Conservation (phyloP, 495 filamentous ascomycete genomes). For the Neurospora sp. region DNA sequence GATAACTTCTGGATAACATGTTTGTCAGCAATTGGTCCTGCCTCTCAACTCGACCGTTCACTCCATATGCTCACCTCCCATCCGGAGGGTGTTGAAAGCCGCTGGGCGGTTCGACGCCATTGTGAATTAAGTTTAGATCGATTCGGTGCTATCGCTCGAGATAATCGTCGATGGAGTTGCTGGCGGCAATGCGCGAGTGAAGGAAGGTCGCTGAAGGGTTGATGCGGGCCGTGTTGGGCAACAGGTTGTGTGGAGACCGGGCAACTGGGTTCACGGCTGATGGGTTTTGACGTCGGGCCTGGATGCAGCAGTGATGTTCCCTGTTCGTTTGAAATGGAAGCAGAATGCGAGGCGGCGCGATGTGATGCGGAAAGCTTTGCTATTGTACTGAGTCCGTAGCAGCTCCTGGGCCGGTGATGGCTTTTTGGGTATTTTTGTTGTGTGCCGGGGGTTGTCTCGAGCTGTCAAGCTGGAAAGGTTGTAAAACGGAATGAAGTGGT, state of each 20-base stretch:
- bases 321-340: background rate
- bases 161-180: conserved; percentile 1
- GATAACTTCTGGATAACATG: conserved; percentile 64
- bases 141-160: conserved; percentile 23
- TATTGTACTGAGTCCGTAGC: background rate
- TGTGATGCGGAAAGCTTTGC: background rate
- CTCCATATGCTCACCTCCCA: conserved; percentile 37
- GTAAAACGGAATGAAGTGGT: conserved; percentile 17
- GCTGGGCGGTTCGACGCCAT: conserved; percentile 44
- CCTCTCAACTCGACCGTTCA: background rate
- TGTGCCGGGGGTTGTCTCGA: conserved; percentile 4
- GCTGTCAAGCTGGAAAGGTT: conserved; percentile 11
- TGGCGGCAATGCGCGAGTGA: conserved; percentile 17
- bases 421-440: conserved; percentile 2
- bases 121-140: conserved; percentile 16
- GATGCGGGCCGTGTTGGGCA: conserved; percentile 40
- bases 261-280: conserved; percentile 4
- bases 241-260: conserved; percentile 19
- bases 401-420: background rate
- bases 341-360: background rate
- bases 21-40: conserved; percentile 2
- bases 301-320: conserved; percentile 2
- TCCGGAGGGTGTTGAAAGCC: conserved; percentile 43
- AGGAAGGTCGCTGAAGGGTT: conserved; percentile 17
- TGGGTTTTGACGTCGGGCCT: conserved; percentile 12